These are phyloP conservation scores for Penicillium sp. DNA, from an alignment of 2,329 filamentous ascomycete species.

Conservation along the genomic window DNA sequence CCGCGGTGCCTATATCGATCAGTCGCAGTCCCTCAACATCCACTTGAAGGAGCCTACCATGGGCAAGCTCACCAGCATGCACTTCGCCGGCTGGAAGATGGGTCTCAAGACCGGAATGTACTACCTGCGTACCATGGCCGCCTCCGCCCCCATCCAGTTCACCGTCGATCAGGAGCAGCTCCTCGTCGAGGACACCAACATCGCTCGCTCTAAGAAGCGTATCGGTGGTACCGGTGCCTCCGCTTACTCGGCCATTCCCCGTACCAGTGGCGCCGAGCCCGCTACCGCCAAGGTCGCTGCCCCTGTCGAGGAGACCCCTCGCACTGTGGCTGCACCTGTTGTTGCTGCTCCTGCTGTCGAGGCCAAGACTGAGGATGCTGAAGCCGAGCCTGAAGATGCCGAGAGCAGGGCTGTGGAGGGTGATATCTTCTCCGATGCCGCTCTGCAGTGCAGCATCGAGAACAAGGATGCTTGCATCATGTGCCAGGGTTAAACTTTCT, in stretches of 20 bases:
- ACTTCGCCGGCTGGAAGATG: constrained; percentile 98
- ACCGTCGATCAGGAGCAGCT: constrained; percentile 96
- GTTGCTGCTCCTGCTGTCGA: constrained; percentile 63
- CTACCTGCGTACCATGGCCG: constrained; percentile 97
- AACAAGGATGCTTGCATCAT: constrained; percentile 93
- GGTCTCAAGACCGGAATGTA: constrained; percentile 99
- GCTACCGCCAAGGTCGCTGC: constrained; percentile 53
- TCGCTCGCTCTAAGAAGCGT: constrained; percentile 71
- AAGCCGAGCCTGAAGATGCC: constrained; percentile 62
- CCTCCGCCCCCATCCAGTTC: constrained; percentile 95
- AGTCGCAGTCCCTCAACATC: constrained; percentile 98
- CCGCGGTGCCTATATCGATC: constrained; percentile 96
- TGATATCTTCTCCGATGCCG: constrained; percentile 94
- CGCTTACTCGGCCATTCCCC: constrained; percentile 60
- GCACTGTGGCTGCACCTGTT: constrained; percentile 61
- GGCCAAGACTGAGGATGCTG: constrained; percentile 64
- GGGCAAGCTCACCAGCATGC: constrained; percentile 99
- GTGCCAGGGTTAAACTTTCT: constrained; percentile 76
- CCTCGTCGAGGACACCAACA: constrained; percentile 77
- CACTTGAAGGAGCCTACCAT: constrained; percentile 99
- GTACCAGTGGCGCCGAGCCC: constrained; percentile 63
- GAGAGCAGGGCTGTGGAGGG: constrained; percentile 73
- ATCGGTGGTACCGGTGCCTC: constrained; percentile 58
- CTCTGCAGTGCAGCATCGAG: constrained; percentile 91
- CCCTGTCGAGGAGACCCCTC: constrained; percentile 21